Percentiles rank a stretch among this genome's conserved stretches.
Evolutionary conservation across 768 basidiomycete genomes (phyloP).

Genomic region (Boletus reticuloceps): DNA sequence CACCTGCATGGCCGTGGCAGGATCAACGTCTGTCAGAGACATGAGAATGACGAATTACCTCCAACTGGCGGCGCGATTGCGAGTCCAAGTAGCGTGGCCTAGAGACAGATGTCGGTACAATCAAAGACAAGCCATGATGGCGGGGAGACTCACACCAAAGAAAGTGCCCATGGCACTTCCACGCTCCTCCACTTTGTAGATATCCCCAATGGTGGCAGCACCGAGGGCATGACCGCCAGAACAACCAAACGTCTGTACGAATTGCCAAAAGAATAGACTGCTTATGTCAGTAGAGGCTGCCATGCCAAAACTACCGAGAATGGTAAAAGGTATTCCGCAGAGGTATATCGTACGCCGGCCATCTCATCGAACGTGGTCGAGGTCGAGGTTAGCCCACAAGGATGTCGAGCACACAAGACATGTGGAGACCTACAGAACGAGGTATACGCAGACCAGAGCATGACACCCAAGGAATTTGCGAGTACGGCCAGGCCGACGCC

Average conservation of each 20-base stretch:
- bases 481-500: slow-evolving; percentile 52
- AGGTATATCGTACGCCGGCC: slow-evolving; percentile 65
- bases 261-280: slow-evolving; percentile 56
- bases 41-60: slow-evolving; percentile 31
- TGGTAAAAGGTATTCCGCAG: slow-evolving; percentile 53
- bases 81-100: slow-evolving; percentile 55
- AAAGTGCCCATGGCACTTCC: slow-evolving; percentile 60
- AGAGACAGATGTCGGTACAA: background rate
- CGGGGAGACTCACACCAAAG: slow-evolving; percentile 40
- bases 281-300: slow-evolving; percentile 41
- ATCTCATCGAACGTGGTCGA: slow-evolving; percentile 39
- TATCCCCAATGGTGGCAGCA: slow-evolving; percentile 61
- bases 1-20: slow-evolving; percentile 29
- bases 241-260: slow-evolving; percentile 64
- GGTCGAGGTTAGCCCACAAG: background rate
- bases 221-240: slow-evolving; percentile 56
- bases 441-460: slow-evolving; percentile 52
- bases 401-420: background rate
- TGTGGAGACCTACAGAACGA: slow-evolving; percentile 43
- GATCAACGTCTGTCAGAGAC: background rate
- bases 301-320: slow-evolving; percentile 60
- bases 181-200: slow-evolving; percentile 62
- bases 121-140: background rate
- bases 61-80: slow-evolving; percentile 60
- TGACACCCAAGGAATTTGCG: slow-evolving; percentile 41